A percentile compares a stretch with the other conserved stretches of the same genome.
These are phyloP conservation scores for Tetrapisispora arboricola DNA, from an alignment of 805 yeast species.

Conservation along the genomic window DNA sequence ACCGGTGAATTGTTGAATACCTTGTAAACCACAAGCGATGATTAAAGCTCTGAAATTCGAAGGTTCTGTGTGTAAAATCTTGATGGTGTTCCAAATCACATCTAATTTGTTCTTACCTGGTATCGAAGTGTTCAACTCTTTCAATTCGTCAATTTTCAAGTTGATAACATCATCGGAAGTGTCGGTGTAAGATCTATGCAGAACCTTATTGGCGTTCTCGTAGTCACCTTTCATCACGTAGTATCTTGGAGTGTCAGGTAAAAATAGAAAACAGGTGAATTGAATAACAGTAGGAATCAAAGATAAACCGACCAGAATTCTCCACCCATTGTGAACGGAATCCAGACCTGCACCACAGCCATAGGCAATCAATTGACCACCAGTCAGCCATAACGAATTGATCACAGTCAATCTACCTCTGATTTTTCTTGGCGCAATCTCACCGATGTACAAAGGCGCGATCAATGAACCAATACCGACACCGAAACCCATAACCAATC, in stretches of 20 bases:
- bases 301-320: constrained; percentile 82
- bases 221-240: constrained; percentile 60
- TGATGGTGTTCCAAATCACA: constrained; percentile 51
- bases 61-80: constrained; percentile 53
- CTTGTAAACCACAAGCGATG: constrained; percentile 88
- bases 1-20: constrained; percentile 93
- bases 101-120: constrained; percentile 39
- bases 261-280: constrained; percentile 62
- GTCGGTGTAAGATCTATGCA: constrained; percentile 50
- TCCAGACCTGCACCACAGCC: constrained; percentile 85
- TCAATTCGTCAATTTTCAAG: constrained; percentile 57
- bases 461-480: constrained; percentile 91
- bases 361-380: constrained; percentile 91
- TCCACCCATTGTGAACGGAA: constrained; percentile 76
- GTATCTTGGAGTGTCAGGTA: constrained; percentile 94
- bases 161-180: constrained; percentile 57
- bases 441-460: constrained; percentile 89
- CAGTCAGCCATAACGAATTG: constrained; percentile 83
- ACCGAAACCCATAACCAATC: constrained; percentile 91
- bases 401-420: constrained; percentile 87
- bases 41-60: constrained; percentile 83
- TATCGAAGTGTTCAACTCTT: constrained; percentile 35
- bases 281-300: constrained; percentile 80
- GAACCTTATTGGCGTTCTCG: constrained; percentile 57
- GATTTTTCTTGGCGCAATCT: constrained; percentile 83